phyloP scores from a whole-genome alignment of 306 rosid genomes.

The Quercus wislizeni region DNA sequence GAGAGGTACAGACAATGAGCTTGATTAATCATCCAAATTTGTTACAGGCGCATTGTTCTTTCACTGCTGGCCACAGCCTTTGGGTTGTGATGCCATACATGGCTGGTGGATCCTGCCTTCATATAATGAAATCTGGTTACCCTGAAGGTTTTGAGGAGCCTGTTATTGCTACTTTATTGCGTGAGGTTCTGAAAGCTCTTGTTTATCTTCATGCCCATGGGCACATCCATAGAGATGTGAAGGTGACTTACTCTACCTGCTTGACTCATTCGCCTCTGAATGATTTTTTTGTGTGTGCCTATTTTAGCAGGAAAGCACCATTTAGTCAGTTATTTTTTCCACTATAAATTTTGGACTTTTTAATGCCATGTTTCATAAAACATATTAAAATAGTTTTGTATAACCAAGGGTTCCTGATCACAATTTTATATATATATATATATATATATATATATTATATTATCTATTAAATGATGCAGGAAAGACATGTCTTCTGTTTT shows the following conservation, averaged over 20 bases:
- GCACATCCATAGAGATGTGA: constrained; percentile 94
- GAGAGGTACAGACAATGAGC: constrained; percentile 88
- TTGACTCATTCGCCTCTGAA: not conserved
- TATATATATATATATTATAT: not conserved
- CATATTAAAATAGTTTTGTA: not conserved
- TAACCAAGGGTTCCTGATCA: constrained; percentile 8
- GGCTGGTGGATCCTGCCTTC: constrained; percentile 98
- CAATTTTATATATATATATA: not conserved
- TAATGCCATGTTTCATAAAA: not conserved
- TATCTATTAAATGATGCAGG: not conserved
- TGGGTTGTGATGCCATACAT: constrained; percentile 99
- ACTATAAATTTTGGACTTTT: constrained; percentile 1
- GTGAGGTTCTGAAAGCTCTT: constrained; percentile 92
- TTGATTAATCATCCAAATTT: constrained; percentile 84
- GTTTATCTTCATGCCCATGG: constrained; percentile 94
- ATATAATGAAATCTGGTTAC: constrained; percentile 77
- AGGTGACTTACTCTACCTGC: constrained; percentile 47
- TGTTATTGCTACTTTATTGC: constrained; percentile 83
- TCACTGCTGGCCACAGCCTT: constrained; percentile 83
- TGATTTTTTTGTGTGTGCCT: not conserved
- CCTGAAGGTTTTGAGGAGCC: constrained; percentile 94
- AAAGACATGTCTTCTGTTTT: constrained; percentile 18
- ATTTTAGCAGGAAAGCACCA: not conserved
- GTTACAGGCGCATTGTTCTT: constrained; percentile 88
- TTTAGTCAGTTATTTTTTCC: not conserved